Evolutionary conservation across 805 yeast genomes (phyloP).

Genomic region (Yarrowia yakushimensis): DNA sequence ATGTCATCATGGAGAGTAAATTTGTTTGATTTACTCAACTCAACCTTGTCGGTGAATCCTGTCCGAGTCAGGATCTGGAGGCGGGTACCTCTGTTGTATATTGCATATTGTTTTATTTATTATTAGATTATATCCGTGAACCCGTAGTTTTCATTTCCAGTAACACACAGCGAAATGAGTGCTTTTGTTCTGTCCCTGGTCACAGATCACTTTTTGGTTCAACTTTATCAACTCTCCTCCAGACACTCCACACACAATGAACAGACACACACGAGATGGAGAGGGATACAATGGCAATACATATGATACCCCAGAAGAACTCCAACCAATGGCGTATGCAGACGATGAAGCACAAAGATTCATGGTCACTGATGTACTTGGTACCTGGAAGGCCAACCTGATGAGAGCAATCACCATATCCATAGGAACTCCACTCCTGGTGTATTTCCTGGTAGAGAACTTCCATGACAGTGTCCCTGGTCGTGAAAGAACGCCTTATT

Average conservation of each 20-base stretch:
- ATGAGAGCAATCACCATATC: not conserved
- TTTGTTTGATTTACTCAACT: not conserved
- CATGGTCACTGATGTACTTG: not conserved
- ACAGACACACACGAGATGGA: not conserved
- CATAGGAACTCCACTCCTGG: not conserved
- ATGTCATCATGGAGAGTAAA: slow-evolving; percentile 19
- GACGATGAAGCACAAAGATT: not conserved
- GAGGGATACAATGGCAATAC: not conserved
- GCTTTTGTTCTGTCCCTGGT: no score
- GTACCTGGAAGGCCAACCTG: not conserved
- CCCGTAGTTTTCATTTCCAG: no score
- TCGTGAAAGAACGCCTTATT: not conserved
- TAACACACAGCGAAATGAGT: no score
- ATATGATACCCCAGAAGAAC: slow-evolving; percentile 5
- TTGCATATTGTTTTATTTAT: slow-evolving; percentile 18
- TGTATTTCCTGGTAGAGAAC: not conserved
- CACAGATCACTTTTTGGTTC: no score
- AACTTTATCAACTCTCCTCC: not conserved
- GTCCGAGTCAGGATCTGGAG: not conserved
- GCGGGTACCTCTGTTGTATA: not conserved
- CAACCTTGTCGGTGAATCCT: not conserved
- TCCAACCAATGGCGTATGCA: not conserved
- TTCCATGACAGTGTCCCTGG: not conserved
- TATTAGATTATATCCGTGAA: not conserved
- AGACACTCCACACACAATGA: not conserved